phyloP scores from a whole-genome alignment of 306 rosid species.

The Citrullus colocynthis region DNA sequence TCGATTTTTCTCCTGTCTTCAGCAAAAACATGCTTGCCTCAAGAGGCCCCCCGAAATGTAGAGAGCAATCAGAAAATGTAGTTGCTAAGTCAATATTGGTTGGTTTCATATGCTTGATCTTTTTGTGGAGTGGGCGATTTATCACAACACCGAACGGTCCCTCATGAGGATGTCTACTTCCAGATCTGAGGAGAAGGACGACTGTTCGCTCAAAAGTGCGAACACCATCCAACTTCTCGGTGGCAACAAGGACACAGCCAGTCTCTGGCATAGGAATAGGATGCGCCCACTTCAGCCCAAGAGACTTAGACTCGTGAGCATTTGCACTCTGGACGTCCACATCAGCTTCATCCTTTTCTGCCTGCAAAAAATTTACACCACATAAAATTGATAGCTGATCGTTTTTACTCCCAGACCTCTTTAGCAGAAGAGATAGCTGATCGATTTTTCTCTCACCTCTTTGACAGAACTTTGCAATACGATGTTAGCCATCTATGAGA shows the following conservation, averaged over 20 bases:
- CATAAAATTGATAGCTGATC: background rate
- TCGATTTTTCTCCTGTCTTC: constrained; percentile 47
- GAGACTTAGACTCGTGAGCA: constrained; percentile 34
- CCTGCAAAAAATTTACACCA: constrained; percentile 35
- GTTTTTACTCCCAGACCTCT: background rate
- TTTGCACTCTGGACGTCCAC: constrained; percentile 28
- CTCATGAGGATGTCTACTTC: constrained; percentile 77
- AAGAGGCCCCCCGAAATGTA: constrained; percentile 92
- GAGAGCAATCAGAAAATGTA: constrained; percentile 75
- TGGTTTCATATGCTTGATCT: constrained; percentile 79
- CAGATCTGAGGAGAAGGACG: constrained; percentile 84
- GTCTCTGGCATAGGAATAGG: constrained; percentile 89
- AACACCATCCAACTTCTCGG: constrained; percentile 88
- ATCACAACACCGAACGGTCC: constrained; percentile 90
- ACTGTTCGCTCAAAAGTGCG: constrained; percentile 88
- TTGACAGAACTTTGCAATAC: background rate
- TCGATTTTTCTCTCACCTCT: background rate
- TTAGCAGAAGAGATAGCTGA: background rate
- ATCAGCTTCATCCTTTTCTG: constrained; percentile 42
- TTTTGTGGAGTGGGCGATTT: constrained; percentile 85
- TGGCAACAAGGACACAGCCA: constrained; percentile 91
- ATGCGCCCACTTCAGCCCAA: constrained; percentile 83
- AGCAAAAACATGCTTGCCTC: constrained; percentile 91
- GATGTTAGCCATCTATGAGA: background rate
- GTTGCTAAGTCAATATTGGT: constrained; percentile 72